phyloP scores from a whole-genome alignment of 2,329 filamentous ascomycete genomes.

The Cyphellophora attinorum region DNA sequence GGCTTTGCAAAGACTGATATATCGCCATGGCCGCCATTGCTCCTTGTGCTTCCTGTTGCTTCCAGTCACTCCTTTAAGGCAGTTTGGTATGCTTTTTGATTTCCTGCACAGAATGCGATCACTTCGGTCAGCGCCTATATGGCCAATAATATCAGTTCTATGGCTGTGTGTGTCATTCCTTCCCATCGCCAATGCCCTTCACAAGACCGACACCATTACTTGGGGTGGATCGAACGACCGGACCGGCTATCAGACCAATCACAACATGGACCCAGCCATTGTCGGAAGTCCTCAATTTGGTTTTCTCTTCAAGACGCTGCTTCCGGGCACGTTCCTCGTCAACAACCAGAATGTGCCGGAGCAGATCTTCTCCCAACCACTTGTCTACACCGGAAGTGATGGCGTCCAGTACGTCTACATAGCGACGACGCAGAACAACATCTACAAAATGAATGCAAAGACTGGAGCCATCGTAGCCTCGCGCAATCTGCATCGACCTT shows the following conservation, averaged over 20 bases:
- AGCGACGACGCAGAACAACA: conserved; percentile 39
- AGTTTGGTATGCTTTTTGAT: too few relatives aligned
- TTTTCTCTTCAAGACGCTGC: conserved; percentile 26
- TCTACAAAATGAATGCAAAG: conserved; percentile 30
- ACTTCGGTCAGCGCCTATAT: too few relatives aligned
- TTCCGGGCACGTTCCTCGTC: conserved; percentile 41
- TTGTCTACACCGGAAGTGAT: conserved; percentile 42
- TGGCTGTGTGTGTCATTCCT: conserved; percentile 5
- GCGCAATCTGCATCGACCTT: conserved; percentile 35
- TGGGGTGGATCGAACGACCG: conserved; percentile 14
- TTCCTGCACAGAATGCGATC: too few relatives aligned
- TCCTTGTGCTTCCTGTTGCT: too few relatives aligned
- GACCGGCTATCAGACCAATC: conserved; percentile 32
- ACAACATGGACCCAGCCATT: conserved; percentile 54
- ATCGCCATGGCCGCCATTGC: too few relatives aligned
- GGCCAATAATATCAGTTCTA: too few relatives aligned
- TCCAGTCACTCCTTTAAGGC: too few relatives aligned
- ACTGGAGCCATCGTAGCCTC: conserved; percentile 29
- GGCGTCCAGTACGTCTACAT: conserved; percentile 46
- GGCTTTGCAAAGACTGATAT: too few relatives aligned
- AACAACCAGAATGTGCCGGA: conserved; percentile 33
- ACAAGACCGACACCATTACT: conserved; percentile 14
- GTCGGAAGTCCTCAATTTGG: conserved; percentile 45
- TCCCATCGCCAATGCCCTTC: conserved; percentile 7
- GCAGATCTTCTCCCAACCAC: conserved; percentile 43